phyloP scores from a whole-genome alignment of 495 filamentous ascomycete genomes.

The Xylaria telfairii region DNA sequence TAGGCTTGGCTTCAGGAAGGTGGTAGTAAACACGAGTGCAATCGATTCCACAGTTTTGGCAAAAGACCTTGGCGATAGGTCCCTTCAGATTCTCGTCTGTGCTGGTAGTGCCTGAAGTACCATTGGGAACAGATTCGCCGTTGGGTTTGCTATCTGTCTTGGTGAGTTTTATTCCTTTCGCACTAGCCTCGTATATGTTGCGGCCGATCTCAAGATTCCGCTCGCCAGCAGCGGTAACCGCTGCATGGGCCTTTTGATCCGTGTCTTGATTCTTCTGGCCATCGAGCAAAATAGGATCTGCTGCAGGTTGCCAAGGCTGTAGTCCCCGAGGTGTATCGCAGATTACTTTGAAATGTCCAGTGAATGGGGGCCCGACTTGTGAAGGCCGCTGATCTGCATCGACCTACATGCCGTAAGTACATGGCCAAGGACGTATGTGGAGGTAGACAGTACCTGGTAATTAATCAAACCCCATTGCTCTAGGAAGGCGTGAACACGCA shows the following conservation, averaged over 20 bases:
- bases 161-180: conserved; percentile 78
- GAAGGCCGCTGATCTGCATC: conserved; percentile 94
- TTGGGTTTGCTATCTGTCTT: conserved; percentile 65
- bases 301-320: conserved; percentile 90
- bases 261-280: conserved; percentile 78
- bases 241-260: conserved; percentile 68
- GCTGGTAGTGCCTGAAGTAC: conserved; percentile 49
- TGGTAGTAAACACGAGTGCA: conserved; percentile 93
- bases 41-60: conserved; percentile 89
- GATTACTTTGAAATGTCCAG: conserved; percentile 93
- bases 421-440: neutral
- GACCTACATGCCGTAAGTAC: conserved; percentile 65
- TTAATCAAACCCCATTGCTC: conserved; percentile 99
- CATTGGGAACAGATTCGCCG: conserved; percentile 72
- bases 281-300: conserved; percentile 67
- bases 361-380: conserved; percentile 94
- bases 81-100: conserved; percentile 67
- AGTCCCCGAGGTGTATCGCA: conserved; percentile 94
- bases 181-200: conserved; percentile 92
- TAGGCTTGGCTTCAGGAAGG: conserved; percentile 65
- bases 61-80: conserved; percentile 65
- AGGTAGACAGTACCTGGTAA: conserved; percentile 79
- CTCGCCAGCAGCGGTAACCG: conserved; percentile 76
- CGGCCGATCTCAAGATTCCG: conserved; percentile 89
- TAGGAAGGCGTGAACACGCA: conserved; percentile 97